Evolutionary conservation across 805 yeast genomes (phyloP).

Genomic region (Blastobotrys mokoenaii): DNA sequence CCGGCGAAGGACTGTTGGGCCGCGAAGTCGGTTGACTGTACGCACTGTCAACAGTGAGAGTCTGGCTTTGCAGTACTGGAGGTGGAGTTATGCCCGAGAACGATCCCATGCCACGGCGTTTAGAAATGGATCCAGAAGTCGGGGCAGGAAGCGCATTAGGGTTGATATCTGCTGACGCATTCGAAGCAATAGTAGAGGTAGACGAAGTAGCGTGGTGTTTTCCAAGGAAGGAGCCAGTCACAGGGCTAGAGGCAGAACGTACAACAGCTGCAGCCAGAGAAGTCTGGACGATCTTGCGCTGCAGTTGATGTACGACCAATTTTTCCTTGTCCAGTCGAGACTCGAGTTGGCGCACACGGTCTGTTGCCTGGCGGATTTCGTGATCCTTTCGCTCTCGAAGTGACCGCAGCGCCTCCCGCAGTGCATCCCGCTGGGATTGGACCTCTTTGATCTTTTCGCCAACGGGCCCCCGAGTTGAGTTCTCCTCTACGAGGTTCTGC

Average conservation of each 20-base stretch:
- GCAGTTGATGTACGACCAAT: constrained; percentile 17
- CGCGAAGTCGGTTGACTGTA: constrained; percentile 4
- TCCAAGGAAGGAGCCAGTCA: background rate
- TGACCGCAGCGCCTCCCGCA: constrained; percentile 33
- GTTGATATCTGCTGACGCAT: constrained; percentile 1
- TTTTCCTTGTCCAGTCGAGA: constrained; percentile 21
- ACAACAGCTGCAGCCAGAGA: background rate
- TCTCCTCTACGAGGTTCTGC: constrained; percentile 24
- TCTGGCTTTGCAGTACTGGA: background rate
- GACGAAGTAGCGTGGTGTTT: constrained; percentile 1
- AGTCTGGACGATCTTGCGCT: constrained; percentile 20
- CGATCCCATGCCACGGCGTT: constrained; percentile 9
- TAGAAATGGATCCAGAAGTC: constrained; percentile 5
- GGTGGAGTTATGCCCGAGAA: constrained; percentile 15
- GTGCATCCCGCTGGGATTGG: constrained; percentile 30
- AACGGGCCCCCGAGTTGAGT: constrained; percentile 25
- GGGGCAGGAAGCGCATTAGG: background rate
- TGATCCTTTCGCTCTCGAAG: constrained; percentile 32
- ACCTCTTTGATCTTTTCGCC: constrained; percentile 28
- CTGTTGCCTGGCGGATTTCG: constrained; percentile 24
- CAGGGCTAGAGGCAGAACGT: constrained; percentile 5
- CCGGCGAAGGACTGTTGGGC: constrained; percentile 17
- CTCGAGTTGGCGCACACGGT: constrained; percentile 25
- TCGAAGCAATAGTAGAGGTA: constrained; percentile 3
- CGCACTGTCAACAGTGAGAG: no score